Percentiles rank a stretch among this genome's conserved stretches.
These are phyloP conservation scores for Mortierella sp. DNA, from an alignment of 371 early-diverging fungal genomes.

Conservation along the genomic window DNA sequence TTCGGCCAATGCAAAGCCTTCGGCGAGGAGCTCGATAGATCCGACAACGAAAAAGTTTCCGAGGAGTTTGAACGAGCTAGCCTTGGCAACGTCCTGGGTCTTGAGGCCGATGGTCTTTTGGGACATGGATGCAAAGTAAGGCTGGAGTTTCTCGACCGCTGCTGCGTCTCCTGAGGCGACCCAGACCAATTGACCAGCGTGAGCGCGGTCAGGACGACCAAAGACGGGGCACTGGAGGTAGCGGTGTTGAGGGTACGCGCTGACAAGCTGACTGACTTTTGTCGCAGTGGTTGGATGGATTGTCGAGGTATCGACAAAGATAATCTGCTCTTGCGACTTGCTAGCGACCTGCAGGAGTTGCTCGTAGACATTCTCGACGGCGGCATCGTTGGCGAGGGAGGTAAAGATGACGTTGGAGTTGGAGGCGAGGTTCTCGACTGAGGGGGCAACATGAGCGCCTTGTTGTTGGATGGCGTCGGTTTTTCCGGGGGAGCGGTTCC, in stretches of 20 bases:
- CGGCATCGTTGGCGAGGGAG: slow-evolving; percentile 53
- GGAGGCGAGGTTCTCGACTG: slow-evolving; percentile 37
- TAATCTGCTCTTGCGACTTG: slow-evolving; percentile 21
- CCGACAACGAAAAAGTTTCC: slow-evolving; percentile 76
- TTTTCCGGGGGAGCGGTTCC: slow-evolving; percentile 55
- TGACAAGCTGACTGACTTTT: slow-evolving; percentile 27
- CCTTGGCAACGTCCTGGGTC: slow-evolving; percentile 53
- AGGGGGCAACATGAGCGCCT: slow-evolving; percentile 39
- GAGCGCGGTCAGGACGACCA: slow-evolving; percentile 63
- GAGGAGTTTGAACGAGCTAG: slow-evolving; percentile 68
- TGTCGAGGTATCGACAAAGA: slow-evolving; percentile 55
- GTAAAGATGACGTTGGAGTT: slow-evolving; percentile 54
- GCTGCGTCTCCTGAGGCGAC: slow-evolving; percentile 57
- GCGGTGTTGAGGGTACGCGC: slow-evolving; percentile 22
- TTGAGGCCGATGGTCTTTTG: slow-evolving; percentile 6
- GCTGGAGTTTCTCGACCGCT: slow-evolving; percentile 28
- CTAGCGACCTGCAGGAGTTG: slow-evolving; percentile 29
- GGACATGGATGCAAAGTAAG: slow-evolving; percentile 31
- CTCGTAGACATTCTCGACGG: slow-evolving; percentile 43
- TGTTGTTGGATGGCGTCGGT: slow-evolving; percentile 20
- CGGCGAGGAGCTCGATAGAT: slow-evolving; percentile 71
- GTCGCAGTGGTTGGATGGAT: slow-evolving; percentile 41
- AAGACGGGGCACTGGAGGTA: slow-evolving; percentile 62
- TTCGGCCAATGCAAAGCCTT: slow-evolving; percentile 77
- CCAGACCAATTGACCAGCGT: slow-evolving; percentile 56